These are phyloP conservation scores for Fusarium equiseti DNA, from an alignment of 2,329 filamentous ascomycete species.

Conservation along the genomic window DNA sequence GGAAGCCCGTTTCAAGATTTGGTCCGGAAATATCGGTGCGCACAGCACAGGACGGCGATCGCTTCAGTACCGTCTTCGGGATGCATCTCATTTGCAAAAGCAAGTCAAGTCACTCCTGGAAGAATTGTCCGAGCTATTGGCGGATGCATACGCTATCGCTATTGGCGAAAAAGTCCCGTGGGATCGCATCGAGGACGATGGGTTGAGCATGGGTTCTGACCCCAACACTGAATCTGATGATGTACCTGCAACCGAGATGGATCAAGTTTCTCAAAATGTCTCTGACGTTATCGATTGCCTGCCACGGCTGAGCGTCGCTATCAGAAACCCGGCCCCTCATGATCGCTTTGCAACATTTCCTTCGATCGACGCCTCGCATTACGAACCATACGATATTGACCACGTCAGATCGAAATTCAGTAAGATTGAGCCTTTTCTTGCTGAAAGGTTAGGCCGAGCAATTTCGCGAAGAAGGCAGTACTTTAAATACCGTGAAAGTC, in stretches of 20 bases:
- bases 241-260: not conserved
- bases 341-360: not conserved
- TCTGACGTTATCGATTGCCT: slow-evolving; percentile 17
- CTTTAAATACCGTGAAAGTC: slow-evolving; percentile 9
- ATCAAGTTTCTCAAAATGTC: not conserved
- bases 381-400: slow-evolving; percentile 8
- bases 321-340: slow-evolving; percentile 23
- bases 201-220: fast-evolving
- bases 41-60: slow-evolving; percentile 10
- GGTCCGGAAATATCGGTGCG: slow-evolving; percentile 17
- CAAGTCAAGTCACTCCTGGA: not conserved
- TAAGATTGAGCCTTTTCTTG: fast-evolving
- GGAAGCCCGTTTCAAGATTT: slow-evolving; percentile 23
- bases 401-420: slow-evolving; percentile 1
- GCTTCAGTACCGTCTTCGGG: slow-evolving; percentile 11
- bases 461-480: slow-evolving; percentile 13
- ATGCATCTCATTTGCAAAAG: slow-evolving; percentile 4
- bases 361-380: not conserved
- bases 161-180: not conserved
- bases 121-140: not conserved
- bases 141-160: not conserved
- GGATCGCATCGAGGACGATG: not conserved
- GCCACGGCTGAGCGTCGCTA: not conserved
- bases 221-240: no score
- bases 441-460: not conserved